A percentile compares a stretch with the other conserved stretches of the same genome.
These are phyloP conservation scores for Vigna unguiculata DNA, from an alignment of 306 rosid species.

Conservation along the genomic window DNA sequence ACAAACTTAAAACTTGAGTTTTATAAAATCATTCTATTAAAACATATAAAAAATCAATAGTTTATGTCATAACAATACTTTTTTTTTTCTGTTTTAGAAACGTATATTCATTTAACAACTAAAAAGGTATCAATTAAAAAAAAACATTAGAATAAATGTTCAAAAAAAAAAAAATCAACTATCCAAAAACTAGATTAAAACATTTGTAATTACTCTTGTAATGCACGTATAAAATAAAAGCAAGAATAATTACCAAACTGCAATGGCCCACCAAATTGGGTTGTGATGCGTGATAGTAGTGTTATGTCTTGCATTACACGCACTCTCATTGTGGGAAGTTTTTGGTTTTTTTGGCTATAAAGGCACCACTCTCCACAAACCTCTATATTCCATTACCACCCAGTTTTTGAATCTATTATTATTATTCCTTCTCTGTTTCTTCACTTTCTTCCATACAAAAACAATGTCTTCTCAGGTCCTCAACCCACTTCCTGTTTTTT, in stretches of 20 bases:
- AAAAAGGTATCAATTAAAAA: too few relatives aligned
- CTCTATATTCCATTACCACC: constrained; percentile 7
- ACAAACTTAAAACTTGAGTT: too few relatives aligned
- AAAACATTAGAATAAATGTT: too few relatives aligned
- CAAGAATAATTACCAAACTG: background rate
- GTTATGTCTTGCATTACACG: background rate
- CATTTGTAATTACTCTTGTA: too few relatives aligned
- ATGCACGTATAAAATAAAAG: too few relatives aligned
- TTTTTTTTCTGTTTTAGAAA: too few relatives aligned
- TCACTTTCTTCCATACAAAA: constrained; percentile 18
- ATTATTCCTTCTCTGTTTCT: constrained; percentile 8
- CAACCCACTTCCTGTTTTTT: background rate
- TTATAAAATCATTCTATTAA: too few relatives aligned
- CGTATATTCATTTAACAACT: too few relatives aligned
- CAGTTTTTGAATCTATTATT: background rate
- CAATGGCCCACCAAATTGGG: background rate
- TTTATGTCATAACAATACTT: too few relatives aligned
- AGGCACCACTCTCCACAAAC: constrained; percentile 3
- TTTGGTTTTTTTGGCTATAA: constrained; percentile 16
- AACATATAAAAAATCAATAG: too few relatives aligned
- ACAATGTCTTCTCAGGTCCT: constrained; percentile 53
- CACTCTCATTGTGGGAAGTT: background rate
- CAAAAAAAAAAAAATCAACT: too few relatives aligned
- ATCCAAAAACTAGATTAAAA: too few relatives aligned
- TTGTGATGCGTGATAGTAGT: background rate